Evolutionary conservation across 371 early-diverging fungal species (phyloP).

Genomic region (Choanephora cucurbitarum): DNA sequence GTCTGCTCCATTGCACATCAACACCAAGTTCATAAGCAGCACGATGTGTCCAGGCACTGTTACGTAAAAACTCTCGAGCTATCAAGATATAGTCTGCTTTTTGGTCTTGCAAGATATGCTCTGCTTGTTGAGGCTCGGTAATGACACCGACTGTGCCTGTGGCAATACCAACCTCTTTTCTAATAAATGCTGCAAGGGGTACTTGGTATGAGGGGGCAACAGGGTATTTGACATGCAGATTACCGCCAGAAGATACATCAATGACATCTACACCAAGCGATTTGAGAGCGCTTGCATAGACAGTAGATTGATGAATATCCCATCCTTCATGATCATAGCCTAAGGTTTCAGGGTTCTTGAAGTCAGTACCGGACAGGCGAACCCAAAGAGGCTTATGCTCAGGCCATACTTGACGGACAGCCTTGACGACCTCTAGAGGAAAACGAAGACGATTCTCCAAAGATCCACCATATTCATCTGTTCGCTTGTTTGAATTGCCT

Average conservation of each 20-base stretch:
- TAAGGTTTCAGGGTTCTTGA: conserved; percentile 35
- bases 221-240: conserved; percentile 51
- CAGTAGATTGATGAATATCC: conserved; percentile 68
- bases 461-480: conserved; percentile 82
- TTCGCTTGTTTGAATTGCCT: conserved; percentile 79
- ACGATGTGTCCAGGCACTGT: conserved; percentile 58
- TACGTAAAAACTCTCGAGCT: conserved; percentile 76
- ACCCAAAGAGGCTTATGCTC: conserved; percentile 78
- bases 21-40: conserved; percentile 21
- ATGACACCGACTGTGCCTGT: conserved; percentile 81
- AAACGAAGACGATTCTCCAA: conserved; percentile 78
- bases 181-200: conserved; percentile 43
- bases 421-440: conserved; percentile 59
- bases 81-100: conserved; percentile 77
- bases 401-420: conserved; percentile 76
- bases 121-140: conserved; percentile 64
- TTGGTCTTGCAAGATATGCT: conserved; percentile 62
- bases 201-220: conserved; percentile 71
- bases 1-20: conserved; percentile 14
- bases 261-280: conserved; percentile 75
- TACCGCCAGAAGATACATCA: conserved; percentile 76
- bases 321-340: conserved; percentile 48
- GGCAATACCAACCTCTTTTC: conserved; percentile 63
- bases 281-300: conserved; percentile 55
- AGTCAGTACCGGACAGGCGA: conserved; percentile 77